These are phyloP conservation scores for Penicillium capsulatum DNA, from an alignment of 2,329 filamentous ascomycete genomes.

Conservation along the genomic window DNA sequence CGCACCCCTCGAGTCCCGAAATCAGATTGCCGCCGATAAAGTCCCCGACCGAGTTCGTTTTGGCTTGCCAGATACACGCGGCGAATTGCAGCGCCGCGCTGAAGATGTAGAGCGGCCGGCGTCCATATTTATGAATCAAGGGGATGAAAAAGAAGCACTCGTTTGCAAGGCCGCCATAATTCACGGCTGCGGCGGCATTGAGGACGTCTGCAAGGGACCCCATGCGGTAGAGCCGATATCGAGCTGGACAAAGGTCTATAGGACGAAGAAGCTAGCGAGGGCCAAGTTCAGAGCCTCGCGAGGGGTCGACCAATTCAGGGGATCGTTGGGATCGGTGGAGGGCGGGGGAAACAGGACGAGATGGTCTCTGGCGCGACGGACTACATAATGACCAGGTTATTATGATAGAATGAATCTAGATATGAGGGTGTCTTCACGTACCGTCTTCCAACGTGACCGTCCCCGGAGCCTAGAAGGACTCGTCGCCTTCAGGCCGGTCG, in stretches of 20 bases:
- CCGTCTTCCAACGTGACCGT: constrained; percentile 20
- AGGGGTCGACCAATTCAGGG: constrained; percentile 23
- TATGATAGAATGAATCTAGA: too few species aligned
- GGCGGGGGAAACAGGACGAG: constrained; percentile 22
- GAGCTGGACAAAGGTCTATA: constrained; percentile 29
- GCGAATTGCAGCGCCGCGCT: constrained; percentile 40
- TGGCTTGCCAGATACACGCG: constrained; percentile 43
- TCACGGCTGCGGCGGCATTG: constrained; percentile 45
- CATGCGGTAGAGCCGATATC: constrained; percentile 43
- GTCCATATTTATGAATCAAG: constrained; percentile 46
- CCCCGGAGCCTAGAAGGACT: constrained; percentile 18
- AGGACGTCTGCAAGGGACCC: constrained; percentile 41
- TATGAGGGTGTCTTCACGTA: constrained; percentile 1
- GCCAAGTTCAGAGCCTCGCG: constrained; percentile 26
- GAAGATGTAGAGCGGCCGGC: constrained; percentile 46
- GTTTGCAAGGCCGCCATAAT: constrained; percentile 41
- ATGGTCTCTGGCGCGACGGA: constrained; percentile 12
- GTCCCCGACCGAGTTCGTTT: constrained; percentile 39
- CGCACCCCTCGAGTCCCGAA: constrained; percentile 43
- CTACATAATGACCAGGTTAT: constrained; percentile 1
- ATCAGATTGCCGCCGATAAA: constrained; percentile 43
- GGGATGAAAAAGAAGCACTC: constrained; percentile 46
- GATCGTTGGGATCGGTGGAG: constrained; percentile 25
- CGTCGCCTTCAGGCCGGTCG: constrained; percentile 10
- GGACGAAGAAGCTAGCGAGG: constrained; percentile 24